A percentile compares a stretch with the other conserved stretches of the same genome.
These are phyloP conservation scores for Mycosphaerella arachidis DNA, from an alignment of 2,329 filamentous ascomycete genomes.

Conservation along the genomic window DNA sequence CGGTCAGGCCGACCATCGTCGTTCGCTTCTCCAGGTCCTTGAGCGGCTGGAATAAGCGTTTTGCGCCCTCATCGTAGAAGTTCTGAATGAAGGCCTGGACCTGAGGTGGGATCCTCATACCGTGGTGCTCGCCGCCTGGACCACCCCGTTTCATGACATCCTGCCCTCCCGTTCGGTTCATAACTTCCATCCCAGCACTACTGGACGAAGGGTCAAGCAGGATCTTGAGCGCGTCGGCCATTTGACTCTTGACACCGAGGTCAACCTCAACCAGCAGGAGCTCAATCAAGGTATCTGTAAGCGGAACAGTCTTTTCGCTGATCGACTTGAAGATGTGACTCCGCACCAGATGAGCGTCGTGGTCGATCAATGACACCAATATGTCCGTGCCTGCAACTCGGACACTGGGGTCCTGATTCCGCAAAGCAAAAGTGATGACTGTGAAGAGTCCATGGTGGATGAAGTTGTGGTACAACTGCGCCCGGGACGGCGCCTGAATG, in stretches of 20 bases:
- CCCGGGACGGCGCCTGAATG: constrained; percentile 75
- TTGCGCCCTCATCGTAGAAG: constrained; percentile 85
- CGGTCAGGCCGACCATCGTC: constrained; percentile 55
- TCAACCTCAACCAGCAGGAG: constrained; percentile 87
- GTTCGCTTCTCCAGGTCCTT: constrained; percentile 67
- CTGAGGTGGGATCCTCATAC: constrained; percentile 48
- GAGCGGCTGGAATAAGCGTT: constrained; percentile 79
- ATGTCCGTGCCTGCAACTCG: constrained; percentile 92
- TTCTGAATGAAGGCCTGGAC: constrained; percentile 80
- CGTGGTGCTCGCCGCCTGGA: constrained; percentile 16
- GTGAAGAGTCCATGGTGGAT: constrained; percentile 79
- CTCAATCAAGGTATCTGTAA: constrained; percentile 91
- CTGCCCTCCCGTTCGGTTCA: constrained; percentile 58
- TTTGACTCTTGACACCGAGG: constrained; percentile 88
- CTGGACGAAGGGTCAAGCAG: constrained; percentile 70
- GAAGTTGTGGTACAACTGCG: constrained; percentile 83
- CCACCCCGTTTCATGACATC: constrained; percentile 56
- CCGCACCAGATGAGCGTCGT: constrained; percentile 91
- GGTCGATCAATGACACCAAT: constrained; percentile 87
- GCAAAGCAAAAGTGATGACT: constrained; percentile 87
- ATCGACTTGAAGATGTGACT: constrained; percentile 90
- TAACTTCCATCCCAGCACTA: constrained; percentile 56
- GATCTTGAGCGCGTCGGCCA: constrained; percentile 92
- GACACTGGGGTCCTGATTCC: constrained; percentile 76
- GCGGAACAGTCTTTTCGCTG: constrained; percentile 74